Base-by-base conservation (phyloP, 2,329 filamentous ascomycete species). In the Diaporthe caulivora region DNA sequence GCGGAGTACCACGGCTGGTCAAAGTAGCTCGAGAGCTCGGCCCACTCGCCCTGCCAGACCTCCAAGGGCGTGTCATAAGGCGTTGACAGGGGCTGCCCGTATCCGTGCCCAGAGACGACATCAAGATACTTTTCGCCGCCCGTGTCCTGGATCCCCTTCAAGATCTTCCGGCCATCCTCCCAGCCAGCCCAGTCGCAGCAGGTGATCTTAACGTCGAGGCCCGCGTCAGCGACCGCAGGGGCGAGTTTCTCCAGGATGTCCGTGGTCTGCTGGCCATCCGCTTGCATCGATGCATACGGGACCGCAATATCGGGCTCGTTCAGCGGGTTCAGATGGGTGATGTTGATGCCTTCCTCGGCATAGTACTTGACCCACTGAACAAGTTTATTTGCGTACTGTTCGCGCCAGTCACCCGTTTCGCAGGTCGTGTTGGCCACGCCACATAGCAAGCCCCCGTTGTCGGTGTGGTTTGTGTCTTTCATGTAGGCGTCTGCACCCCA, bases 1-100 rank as follows among this genome's bases (percentile, higher is more conserved):
- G 47, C 57, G 17, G 53, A 71, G 40, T 62, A 70, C 64, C 58
- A 74, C 29, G 72, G 70, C 47, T 74, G 70, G 40, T 68, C 58
- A 64, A 72, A 74, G 53, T 44, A 49, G 29, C 71, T 72, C 2
- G 70, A 67, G 29, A 74, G 70, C 18, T 71, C 74, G 11, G 70
- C 74, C 74, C 72, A 74, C 21, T 87, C 85, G 0, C 84, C 86
- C 72, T 86, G 80, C 86, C 85, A 86, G 37, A 82, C 82, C 21
- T 79, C 78, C 26, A 80, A 77, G n/a, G 73, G 78, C 0, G 84
- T 86, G 69, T 78, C 77, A 65, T 86, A 79, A 0, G 82, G 79
- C n/a, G 79, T 78, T 42, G 75, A 79, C 0, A 82, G 81, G 34
- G 80, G 78, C 13, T 77, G 76, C 2, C 81, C 81, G 75, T 85